Percentiles rank a stretch among this genome's conserved stretches.
Conservation (phyloP, 2,329 filamentous ascomycete species). For the Ophiocordyceps camponoti-leonardi region DNA sequence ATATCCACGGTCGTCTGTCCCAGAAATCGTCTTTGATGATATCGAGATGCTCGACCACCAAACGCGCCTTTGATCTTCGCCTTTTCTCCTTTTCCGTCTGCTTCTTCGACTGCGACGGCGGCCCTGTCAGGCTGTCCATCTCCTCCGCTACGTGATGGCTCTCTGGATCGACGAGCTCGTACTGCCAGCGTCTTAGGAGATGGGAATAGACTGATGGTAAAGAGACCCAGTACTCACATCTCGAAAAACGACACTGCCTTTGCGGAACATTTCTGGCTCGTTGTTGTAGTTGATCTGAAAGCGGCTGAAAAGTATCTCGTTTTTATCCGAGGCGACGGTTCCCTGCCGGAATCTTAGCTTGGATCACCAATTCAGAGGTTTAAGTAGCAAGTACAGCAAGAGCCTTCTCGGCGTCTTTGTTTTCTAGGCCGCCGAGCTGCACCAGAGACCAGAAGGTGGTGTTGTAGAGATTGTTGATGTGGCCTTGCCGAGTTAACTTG, state of each 20-base stretch:
- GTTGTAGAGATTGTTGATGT: slow-evolving; percentile 98
- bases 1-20: slow-evolving; percentile 69
- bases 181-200: slow-evolving; percentile 27
- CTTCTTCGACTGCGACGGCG: slow-evolving; percentile 50
- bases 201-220: too few relatives aligned
- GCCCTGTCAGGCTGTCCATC: slow-evolving; percentile 32
- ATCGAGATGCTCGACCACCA: slow-evolving; percentile 75
- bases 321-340: slow-evolving; percentile 73
- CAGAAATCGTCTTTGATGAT: slow-evolving; percentile 95
- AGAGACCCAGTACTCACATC: slow-evolving; percentile 35
- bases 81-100: slow-evolving; percentile 74
- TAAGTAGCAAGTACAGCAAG: slow-evolving; percentile 44
- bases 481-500: slow-evolving; percentile 35
- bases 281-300: slow-evolving; percentile 98
- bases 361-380: too few relatives aligned
- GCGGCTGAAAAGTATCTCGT: slow-evolving; percentile 79
- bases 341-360: slow-evolving; percentile 33
- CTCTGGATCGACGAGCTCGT: slow-evolving; percentile 48
- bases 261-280: slow-evolving; percentile 80
- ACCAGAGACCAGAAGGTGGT: slow-evolving; percentile 91
- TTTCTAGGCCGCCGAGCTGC: slow-evolving; percentile 55
- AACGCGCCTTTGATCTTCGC: slow-evolving; percentile 58
- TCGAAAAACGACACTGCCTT: slow-evolving; percentile 79
- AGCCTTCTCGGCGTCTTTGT: slow-evolving; percentile 63
- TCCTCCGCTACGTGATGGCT: slow-evolving; percentile 27